Conservation (phyloP, 768 basidiomycete species). For the Phylloporus rhodoxanthus region DNA sequence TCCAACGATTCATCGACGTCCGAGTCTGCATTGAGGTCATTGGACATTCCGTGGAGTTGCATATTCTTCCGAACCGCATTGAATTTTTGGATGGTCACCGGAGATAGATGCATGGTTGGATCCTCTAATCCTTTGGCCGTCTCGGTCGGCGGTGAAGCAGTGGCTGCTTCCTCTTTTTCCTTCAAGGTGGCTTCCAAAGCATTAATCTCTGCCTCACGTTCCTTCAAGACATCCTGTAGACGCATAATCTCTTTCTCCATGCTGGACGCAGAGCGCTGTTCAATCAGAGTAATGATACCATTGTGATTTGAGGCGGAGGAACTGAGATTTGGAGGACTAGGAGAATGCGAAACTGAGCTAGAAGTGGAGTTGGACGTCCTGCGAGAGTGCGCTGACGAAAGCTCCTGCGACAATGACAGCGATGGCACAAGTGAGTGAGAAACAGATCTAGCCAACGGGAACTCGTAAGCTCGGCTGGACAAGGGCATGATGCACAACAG, state of each 20-base stretch:
- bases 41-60: conserved; percentile 41
- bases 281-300: conserved; percentile 24
- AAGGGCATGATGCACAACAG: conserved; percentile 13
- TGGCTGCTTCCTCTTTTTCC: conserved; percentile 28
- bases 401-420: conserved; percentile 95
- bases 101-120: conserved; percentile 47
- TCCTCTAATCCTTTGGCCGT: conserved; percentile 15
- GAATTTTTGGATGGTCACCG: conserved; percentile 68
- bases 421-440: conserved; percentile 93
- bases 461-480: conserved; percentile 5
- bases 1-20: conserved; percentile 65
- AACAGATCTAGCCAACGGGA: conserved; percentile 56
- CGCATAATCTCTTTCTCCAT: conserved; percentile 95
- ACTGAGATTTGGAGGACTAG: conserved; percentile 52
- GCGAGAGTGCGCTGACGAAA: conserved; percentile 83
- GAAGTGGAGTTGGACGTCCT: conserved; percentile 73
- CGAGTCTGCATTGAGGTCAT: conserved; percentile 31
- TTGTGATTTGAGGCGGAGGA: conserved; percentile 46
- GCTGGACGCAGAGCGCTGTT: conserved; percentile 75
- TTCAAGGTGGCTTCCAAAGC: conserved; percentile 55
- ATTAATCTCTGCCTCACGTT: conserved; percentile 87
- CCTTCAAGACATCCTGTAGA: conserved; percentile 85
- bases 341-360: conserved; percentile 60
- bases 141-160: background rate
- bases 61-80: conserved; percentile 67